Evolutionary conservation across 805 yeast species (phyloP).

Genomic region (Metschnikowia reukaufii): DNA sequence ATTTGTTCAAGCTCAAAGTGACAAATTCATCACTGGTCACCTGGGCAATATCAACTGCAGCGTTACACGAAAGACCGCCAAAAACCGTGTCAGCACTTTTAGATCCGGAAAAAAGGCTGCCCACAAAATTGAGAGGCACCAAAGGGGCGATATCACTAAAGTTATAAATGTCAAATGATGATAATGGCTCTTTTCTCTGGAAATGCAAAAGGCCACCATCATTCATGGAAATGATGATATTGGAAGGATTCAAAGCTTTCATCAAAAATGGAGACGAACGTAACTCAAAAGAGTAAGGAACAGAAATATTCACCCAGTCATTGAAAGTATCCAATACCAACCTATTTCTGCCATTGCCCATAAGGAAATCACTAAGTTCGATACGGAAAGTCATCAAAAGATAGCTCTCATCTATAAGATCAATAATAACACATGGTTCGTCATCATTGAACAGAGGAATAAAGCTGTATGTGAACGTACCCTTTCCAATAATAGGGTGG

Average conservation of each 20-base stretch:
- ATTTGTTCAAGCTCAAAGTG: constrained; percentile 55
- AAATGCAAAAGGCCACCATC: constrained; percentile 79
- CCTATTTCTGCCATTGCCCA: constrained; percentile 18
- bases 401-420: constrained; percentile 53
- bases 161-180: constrained; percentile 40
- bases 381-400: constrained; percentile 52
- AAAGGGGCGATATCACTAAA: constrained; percentile 51
- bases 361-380: constrained; percentile 42
- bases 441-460: constrained; percentile 22
- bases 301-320: constrained; percentile 67
- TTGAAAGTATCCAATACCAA: constrained; percentile 34
- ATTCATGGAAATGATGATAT: constrained; percentile 57
- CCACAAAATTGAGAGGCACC: constrained; percentile 31
- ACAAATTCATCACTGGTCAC: constrained; percentile 38
- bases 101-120: constrained; percentile 20
- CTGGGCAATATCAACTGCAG: constrained; percentile 44
- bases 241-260: constrained; percentile 43
- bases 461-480: constrained; percentile 14
- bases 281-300: constrained; percentile 58
- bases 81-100: constrained; percentile 21
- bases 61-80: constrained; percentile 41
- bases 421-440: constrained; percentile 43
- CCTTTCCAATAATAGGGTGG: constrained; percentile 20
- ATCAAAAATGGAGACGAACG: constrained; percentile 50
- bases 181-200: constrained; percentile 37